Evolutionary conservation across 2,329 filamentous ascomycete genomes (phyloP).

Genomic region (Aspergillus transmontanensis): DNA sequence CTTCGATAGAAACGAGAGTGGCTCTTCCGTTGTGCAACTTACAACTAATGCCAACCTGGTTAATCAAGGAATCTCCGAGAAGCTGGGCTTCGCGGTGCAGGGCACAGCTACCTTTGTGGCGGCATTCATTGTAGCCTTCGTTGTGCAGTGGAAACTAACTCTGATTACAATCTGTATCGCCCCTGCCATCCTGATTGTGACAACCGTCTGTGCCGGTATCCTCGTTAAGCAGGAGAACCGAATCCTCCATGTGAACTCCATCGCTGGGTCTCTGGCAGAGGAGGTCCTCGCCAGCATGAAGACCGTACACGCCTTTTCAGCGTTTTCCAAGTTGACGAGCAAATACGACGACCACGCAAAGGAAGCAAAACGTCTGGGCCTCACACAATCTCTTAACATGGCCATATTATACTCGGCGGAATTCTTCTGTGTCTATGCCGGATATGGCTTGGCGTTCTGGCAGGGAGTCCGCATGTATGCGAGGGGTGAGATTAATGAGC

Average conservation of each 20-base stretch:
- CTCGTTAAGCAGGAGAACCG: slow-evolving; percentile 28
- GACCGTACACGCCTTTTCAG: slow-evolving; percentile 53
- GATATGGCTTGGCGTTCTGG: slow-evolving; percentile 61
- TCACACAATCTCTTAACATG: slow-evolving; percentile 1
- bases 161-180: slow-evolving; percentile 51
- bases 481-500: slow-evolving; percentile 27
- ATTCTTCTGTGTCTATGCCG: slow-evolving; percentile 48
- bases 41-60: slow-evolving; percentile 38
- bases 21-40: slow-evolving; percentile 8
- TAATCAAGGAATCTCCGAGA: slow-evolving; percentile 45
- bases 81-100: slow-evolving; percentile 36
- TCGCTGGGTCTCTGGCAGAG: slow-evolving; percentile 50
- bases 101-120: slow-evolving; percentile 42
- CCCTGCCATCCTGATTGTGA: slow-evolving; percentile 42
- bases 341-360: slow-evolving; percentile 1
- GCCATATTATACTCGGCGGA: slow-evolving; percentile 8
- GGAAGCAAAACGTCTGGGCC: background rate
- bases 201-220: slow-evolving; percentile 23
- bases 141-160: slow-evolving; percentile 47
- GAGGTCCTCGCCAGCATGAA: slow-evolving; percentile 52
- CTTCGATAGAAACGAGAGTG: slow-evolving; percentile 4
- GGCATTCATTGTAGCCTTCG: slow-evolving; percentile 44
- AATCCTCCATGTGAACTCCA: slow-evolving; percentile 43
- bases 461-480: slow-evolving; percentile 33
- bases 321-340: slow-evolving; percentile 18